Evolutionary conservation across 1,284 basidiomycete species (phyloP).

Genomic region (Ustilago shanxiensis): DNA sequence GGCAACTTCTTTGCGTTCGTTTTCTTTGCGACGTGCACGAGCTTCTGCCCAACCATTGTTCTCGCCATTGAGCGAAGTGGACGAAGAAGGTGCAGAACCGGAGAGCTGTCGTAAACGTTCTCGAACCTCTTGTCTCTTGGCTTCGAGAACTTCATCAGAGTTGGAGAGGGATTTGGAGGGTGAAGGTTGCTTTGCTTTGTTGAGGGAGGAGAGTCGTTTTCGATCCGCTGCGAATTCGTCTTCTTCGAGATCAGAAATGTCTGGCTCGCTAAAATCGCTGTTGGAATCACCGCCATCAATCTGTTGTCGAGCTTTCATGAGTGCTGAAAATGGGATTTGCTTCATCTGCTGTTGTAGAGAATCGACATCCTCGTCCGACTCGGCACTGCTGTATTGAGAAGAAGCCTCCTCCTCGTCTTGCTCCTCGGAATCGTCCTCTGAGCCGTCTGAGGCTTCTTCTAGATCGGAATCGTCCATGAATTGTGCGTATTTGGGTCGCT

Average conservation of each 20-base stretch:
- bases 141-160: conserved; percentile 33
- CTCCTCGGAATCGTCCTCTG: conserved; percentile 65
- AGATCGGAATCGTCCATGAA: conserved; percentile 66
- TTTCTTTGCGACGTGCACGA: conserved; percentile 17
- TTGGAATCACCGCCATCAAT: conserved; percentile 19
- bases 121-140: conserved; percentile 35
- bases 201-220: conserved; percentile 19
- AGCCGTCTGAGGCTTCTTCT: conserved; percentile 44
- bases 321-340: conserved; percentile 71
- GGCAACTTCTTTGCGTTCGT: conserved; percentile 39
- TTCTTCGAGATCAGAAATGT: conserved; percentile 50
- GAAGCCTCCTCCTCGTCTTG: conserved; percentile 71
- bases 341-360: conserved; percentile 41
- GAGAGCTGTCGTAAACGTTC: conserved; percentile 44
- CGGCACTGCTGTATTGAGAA: conserved; percentile 67
- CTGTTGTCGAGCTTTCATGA: conserved; percentile 75
- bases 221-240: conserved; percentile 58
- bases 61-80: conserved; percentile 3
- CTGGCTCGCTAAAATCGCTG: conserved; percentile 23
- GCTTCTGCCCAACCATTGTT: conserved; percentile 21
- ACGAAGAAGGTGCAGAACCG: conserved; percentile 10
- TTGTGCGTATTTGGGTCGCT: conserved; percentile 49
- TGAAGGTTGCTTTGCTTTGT: conserved; percentile 34
- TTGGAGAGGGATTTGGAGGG: conserved; percentile 3
- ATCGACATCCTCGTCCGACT: conserved; percentile 21